These are phyloP conservation scores for Escallonia herrerae DNA, from an alignment of 129 eudicot species.

Conservation along the genomic window DNA sequence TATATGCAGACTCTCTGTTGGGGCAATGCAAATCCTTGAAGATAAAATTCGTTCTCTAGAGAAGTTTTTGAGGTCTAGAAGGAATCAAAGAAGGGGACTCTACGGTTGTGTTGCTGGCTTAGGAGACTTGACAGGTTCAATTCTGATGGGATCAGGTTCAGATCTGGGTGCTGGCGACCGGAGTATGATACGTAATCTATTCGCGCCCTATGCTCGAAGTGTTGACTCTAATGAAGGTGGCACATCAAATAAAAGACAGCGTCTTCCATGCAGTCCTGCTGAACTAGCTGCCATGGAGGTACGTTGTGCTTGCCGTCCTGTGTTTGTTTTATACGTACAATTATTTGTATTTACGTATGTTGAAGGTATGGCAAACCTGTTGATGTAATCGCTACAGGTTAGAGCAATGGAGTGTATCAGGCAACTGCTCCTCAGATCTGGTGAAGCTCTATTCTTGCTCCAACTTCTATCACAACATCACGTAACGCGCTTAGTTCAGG, in stretches of 20 bases:
- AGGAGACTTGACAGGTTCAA: constrained; percentile 93
- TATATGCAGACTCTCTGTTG: constrained; percentile 68
- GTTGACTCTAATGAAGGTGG: constrained; percentile 47
- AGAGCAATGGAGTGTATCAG: constrained; percentile 93
- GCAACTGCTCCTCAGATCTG: constrained; percentile 87
- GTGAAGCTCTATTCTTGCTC: constrained; percentile 83
- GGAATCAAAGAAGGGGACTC: constrained; percentile 89
- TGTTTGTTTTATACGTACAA: background rate
- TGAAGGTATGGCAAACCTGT: background rate
- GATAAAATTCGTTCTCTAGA: constrained; percentile 84
- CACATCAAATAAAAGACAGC: constrained; percentile 71
- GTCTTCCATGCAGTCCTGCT: constrained; percentile 78
- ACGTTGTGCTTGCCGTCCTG: background rate
- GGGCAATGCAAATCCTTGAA: constrained; percentile 88
- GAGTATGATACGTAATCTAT: constrained; percentile 54
- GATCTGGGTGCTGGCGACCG: constrained; percentile 59
- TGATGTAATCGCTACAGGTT: constrained; percentile 43
- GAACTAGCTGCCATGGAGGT: constrained; percentile 99
- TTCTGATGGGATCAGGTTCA: constrained; percentile 64
- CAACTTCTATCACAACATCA: constrained; percentile 94
- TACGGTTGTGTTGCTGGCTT: constrained; percentile 90
- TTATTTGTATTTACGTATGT: background rate
- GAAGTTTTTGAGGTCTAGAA: constrained; percentile 71
- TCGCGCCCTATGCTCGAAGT: constrained; percentile 57
- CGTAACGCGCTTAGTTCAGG: constrained; percentile 66